Evolutionary conservation across 2,329 filamentous ascomycete species (phyloP), one percentile per base, ranked within the genome.

Genomic region (Chaetomium sp.): DNA sequence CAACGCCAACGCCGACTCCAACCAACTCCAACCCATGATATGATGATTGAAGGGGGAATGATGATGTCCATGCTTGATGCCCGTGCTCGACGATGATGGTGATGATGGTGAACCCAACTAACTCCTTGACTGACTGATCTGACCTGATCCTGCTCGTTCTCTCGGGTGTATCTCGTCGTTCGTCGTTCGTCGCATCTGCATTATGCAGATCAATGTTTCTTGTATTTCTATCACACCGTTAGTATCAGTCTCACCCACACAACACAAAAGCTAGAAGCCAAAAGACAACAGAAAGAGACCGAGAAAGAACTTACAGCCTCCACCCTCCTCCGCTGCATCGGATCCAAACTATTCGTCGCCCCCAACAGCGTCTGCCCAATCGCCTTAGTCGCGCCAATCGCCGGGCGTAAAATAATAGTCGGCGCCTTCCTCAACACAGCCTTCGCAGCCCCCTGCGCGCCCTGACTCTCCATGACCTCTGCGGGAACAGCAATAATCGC

Each of bases 401-500:
- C 89, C 6, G 94, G 94, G 54, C 91, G 78, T 63, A 99, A 82
- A 51, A 99, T 87, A 19, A 97, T 89, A 0, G 91, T 96, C n/a
- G 94, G 94, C 35, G 91, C 91, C 63, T 89, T 83, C 69, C 81
- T 86, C 58, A 86, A 79, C 14, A 99, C 84, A 1, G 87, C 91
- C 65, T 77, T 84, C 11, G 90, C 89, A 1, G 88, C 90, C 1
- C 89, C 90, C 43, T 85, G 82, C 0, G 92, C 91, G 57, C 84
- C 91, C 27, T 84, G 82, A 65, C 88, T 91, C 66, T 96, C 91
- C 77, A 95, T 86, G 0, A 95, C 82, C 68, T 97, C 92, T 0
- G 87, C 89, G 0, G 94, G 92, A 33, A 99, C 89, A 1, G 92
- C 94, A 64, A 99, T 92, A 56, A 99, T 90, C 8, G 92, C 94